Conservation (phyloP, 345 rosid genomes). For the Hypericum perforatum region DNA sequence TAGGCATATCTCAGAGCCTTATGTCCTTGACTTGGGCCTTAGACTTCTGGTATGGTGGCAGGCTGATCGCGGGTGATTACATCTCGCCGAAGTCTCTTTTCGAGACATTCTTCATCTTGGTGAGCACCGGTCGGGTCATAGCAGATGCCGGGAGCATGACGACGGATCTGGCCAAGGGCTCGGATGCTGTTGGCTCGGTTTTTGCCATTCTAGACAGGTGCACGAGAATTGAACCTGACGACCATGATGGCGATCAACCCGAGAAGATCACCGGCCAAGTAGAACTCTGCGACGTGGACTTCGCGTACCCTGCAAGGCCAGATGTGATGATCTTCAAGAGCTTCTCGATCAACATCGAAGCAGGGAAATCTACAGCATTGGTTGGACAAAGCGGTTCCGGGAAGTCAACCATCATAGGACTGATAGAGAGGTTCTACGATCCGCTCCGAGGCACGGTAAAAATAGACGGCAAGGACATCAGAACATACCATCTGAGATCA, state of each 20-base stretch:
- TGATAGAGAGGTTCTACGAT: conserved; percentile 23
- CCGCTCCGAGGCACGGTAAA: conserved; percentile 12
- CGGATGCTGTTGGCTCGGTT: conserved; percentile 17
- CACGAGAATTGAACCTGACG: conserved; percentile 20
- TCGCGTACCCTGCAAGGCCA: conserved; percentile 25
- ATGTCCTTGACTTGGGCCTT: conserved; percentile 27
- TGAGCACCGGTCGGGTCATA: conserved; percentile 22
- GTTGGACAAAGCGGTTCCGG: conserved; percentile 30
- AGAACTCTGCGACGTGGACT: conserved; percentile 15
- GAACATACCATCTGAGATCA: conserved; percentile 15
- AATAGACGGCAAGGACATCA: conserved; percentile 20
- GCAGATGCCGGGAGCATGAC: conserved; percentile 26
- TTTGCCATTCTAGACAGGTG: conserved; percentile 16
- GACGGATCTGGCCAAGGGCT: conserved; percentile 19
- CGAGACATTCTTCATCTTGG: conserved; percentile 20
- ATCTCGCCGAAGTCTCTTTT: conserved; percentile 15
- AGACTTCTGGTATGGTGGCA: conserved; percentile 26
- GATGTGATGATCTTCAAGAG: conserved; percentile 14
- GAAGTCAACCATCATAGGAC: conserved; percentile 20
- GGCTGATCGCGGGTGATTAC: conserved; percentile 16
- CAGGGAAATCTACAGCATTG: conserved; percentile 23
- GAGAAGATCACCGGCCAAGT: conserved; percentile 13
- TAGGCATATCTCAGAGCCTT: conserved; percentile 30
- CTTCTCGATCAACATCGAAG: conserved; percentile 17
- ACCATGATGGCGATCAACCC: conserved; percentile 6